phyloP scores from a whole-genome alignment of 176 grass and related monocot genomes.

The Cymbopogon citratus region DNA sequence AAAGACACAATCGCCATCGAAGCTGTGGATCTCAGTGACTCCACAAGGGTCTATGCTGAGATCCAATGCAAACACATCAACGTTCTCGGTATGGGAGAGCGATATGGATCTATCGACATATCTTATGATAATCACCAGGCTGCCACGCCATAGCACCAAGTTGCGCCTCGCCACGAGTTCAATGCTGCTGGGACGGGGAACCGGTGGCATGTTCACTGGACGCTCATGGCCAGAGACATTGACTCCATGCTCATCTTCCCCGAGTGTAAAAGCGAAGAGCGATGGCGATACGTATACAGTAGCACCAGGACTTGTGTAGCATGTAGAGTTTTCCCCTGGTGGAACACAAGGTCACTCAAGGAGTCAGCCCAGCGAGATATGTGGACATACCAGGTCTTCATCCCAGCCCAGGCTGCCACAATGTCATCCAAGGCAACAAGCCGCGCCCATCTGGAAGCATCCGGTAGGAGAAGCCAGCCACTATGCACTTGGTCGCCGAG shows the following conservation, averaged over 20 bases:
- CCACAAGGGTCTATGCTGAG: slow-evolving; percentile 13
- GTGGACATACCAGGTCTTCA: slow-evolving; percentile 6
- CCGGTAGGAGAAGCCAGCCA: background rate
- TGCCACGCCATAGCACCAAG: slow-evolving; percentile 5
- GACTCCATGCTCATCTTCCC: background rate
- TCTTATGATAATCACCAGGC: slow-evolving; percentile 11
- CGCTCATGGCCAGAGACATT: background rate
- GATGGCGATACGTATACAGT: background rate
- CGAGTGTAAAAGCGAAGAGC: background rate
- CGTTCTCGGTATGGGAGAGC: background rate
- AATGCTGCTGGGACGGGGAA: too few species aligned
- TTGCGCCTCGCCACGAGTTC: background rate
- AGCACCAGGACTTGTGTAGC: background rate
- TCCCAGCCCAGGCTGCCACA: slow-evolving; percentile 15
- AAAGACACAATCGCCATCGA: slow-evolving; percentile 12
- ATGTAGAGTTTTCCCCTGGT: slow-evolving; percentile 16
- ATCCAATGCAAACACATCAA: slow-evolving; percentile 12
- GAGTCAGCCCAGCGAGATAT: fast-evolving
- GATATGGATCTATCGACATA: background rate
- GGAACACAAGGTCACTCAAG: background rate
- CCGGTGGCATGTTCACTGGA: background rate
- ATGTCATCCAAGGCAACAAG: background rate
- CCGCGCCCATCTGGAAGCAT: background rate
- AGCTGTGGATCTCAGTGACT: slow-evolving; percentile 1
- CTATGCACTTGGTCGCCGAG: background rate